Base-by-base conservation (phyloP, 2,329 filamentous ascomycete genomes). In the Aspergillus texensis region DNA sequence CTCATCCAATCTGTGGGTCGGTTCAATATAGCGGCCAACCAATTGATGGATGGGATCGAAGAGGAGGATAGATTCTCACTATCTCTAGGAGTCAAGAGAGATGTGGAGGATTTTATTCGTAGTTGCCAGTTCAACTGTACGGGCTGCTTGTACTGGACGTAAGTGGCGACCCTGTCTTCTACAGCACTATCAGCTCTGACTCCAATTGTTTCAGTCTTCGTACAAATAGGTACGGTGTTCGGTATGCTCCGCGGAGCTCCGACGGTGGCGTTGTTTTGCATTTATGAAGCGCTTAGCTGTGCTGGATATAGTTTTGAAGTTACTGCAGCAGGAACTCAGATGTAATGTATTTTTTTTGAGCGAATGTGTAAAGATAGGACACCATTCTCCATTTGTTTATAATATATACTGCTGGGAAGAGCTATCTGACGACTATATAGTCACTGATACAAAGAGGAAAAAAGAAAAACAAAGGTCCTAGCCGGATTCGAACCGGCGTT, bases 111-210 rank as follows among this genome's bases (percentile, higher is more conserved):
- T 11, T 52, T 52, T 9, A 52, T 52, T 34, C 48, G 28, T 19
- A 52, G 48, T 52, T 52, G 48, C 16, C 48, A 52, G 28, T 52
- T 52, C 16, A 52, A 32, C 30, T 52, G 48, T 52, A 52, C 48
- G 5, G 28, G 48, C 28, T 21, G 52, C 36, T 28, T 55, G 8
- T 39, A 55, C 21, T 39, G 32, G 32, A 55, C 32, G 32, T 39
- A 39, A 55, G 52, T 55, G 19, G 12, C 12, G 24, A 16, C 12
- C 16, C 16, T 34, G 19, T 24, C 30, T n/a, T 50, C 46, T 19
- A 28, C 6, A 50, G 6, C 16, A 16, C 48, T 10, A 21, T 14
- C 48, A 32, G 19, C 48, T 48, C 21, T 55, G 21, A 39, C 52
- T 8, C 11, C n/a, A 39, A 55, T 52, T 12, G 19, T 12, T 19